A percentile compares a stretch with the other conserved stretches of the same genome.
Conservation (phyloP, 192 early-diverging fungal species). For the Podila minutissima region DNA sequence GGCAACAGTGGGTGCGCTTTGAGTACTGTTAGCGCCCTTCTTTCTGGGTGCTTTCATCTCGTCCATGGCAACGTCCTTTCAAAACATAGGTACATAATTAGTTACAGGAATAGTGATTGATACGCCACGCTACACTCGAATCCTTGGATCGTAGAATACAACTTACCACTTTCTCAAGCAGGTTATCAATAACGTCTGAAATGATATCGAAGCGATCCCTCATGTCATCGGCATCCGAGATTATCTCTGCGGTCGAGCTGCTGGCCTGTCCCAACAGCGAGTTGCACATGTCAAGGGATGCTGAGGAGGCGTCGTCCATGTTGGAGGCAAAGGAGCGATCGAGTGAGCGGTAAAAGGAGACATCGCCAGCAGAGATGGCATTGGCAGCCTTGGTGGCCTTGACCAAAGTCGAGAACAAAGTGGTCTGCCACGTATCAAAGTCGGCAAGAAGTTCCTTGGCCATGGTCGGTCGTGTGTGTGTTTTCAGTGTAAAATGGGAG, state of each 20-base stretch:
- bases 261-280: conserved; percentile 39
- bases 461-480: background rate
- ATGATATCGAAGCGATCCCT: conserved; percentile 70
- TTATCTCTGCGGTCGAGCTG: conserved; percentile 10
- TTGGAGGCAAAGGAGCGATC: conserved; percentile 64
- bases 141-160: background rate
- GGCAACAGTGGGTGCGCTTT: conserved; percentile 61
- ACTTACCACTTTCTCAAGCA: conserved; percentile 84
- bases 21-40: conserved; percentile 46
- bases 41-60: conserved; percentile 65
- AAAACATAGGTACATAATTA: background rate
- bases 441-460: conserved; percentile 42
- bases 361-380: conserved; percentile 62
- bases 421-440: conserved; percentile 55
- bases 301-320: conserved; percentile 35
- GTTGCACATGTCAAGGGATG: conserved; percentile 40
- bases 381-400: conserved; percentile 70
- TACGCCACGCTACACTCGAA: background rate
- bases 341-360: conserved; percentile 70
- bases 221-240: conserved; percentile 72
- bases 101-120: background rate
- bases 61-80: conserved; percentile 80
- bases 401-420: conserved; percentile 60
- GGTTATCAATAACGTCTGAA: conserved; percentile 80
- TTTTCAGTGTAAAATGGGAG: background rate